These are phyloP conservation scores for Tetragonia tetragonoides DNA, from an alignment of 148 eudicot genomes.

Conservation along the genomic window DNA sequence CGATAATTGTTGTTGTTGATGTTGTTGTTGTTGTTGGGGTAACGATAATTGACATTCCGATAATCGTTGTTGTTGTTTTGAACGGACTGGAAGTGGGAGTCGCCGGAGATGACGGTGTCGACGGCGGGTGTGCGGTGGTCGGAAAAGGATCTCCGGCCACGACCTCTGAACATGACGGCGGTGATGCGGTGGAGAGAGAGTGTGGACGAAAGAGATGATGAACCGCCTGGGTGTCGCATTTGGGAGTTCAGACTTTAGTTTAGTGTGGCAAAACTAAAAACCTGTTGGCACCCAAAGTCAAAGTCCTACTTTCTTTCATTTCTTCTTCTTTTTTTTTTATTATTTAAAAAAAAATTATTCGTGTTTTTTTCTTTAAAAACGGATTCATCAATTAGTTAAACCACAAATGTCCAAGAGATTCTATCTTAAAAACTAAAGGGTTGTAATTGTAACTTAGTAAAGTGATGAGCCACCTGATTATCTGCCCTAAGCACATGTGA, in stretches of 20 bases:
- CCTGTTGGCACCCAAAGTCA: no score
- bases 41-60: not conserved
- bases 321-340: no score
- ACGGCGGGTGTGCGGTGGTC: slow-evolving; percentile 8
- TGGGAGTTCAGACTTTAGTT: not conserved
- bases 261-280: no score
- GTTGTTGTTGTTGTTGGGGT: not conserved
- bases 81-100: slow-evolving; percentile 39
- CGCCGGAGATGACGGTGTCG: slow-evolving; percentile 38
- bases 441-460: no score
- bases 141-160: slow-evolving; percentile 40
- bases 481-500: no score
- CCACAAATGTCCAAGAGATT: no score
- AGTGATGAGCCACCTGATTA: no score
- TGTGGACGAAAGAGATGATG: slow-evolving; percentile 9
- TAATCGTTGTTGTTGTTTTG: slow-evolving; percentile 31
- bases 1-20: slow-evolving; percentile 1
- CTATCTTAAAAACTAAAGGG: no score
- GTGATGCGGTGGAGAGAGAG: slow-evolving; percentile 44
- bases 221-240: slow-evolving; percentile 12
- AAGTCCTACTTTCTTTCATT: no score
- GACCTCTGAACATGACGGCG: slow-evolving; percentile 35
- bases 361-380: no score
- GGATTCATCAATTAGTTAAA: no score
- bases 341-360: no score